Evolutionary conservation across 2,329 filamentous ascomycete genomes (phyloP).

Genomic region (Emydomyces testavorans): DNA sequence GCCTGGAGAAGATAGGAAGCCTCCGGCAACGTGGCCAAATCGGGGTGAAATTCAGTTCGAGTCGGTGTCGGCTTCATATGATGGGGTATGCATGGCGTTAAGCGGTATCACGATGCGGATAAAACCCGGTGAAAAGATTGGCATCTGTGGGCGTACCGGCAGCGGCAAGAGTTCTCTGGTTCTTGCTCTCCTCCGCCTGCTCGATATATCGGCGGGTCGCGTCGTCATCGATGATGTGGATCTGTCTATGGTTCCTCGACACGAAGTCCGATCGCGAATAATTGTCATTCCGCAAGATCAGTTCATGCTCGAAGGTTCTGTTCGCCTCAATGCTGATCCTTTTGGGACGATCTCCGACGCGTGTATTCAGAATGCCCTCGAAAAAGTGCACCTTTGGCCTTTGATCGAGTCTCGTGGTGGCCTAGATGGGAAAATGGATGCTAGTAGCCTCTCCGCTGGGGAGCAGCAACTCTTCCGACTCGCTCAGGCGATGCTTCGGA

Average conservation of each 20-base stretch:
- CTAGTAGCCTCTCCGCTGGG: neutral
- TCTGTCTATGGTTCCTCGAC: conserved; percentile 6
- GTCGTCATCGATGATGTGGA: conserved; percentile 12
- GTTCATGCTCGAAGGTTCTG: conserved; percentile 2
- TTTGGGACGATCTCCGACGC: neutral
- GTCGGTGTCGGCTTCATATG: conserved; percentile 8
- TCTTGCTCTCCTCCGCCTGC: conserved; percentile 4
- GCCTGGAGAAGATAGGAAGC: conserved; percentile 15
- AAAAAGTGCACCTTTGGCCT: conserved; percentile 6
- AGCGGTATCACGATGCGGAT: conserved; percentile 11
- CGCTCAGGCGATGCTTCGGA: conserved; percentile 3
- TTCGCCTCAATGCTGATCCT: conserved; percentile 11
- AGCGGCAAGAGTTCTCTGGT: conserved; percentile 12
- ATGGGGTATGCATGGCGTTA: neutral
- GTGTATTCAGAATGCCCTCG: neutral
- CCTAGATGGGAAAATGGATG: conserved; percentile 1
- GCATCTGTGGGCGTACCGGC: conserved; percentile 17
- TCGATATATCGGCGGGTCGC: conserved; percentile 1
- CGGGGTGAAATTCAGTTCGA: conserved; percentile 7
- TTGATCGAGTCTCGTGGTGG: conserved; percentile 1
- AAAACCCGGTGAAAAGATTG: conserved; percentile 13
- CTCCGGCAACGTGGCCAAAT: conserved; percentile 18
- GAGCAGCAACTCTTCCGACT: conserved; percentile 10
- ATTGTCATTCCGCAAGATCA: conserved; percentile 16
- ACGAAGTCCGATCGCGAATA: conserved; percentile 11